A percentile compares a stretch with the other conserved stretches of the same genome.
These are phyloP conservation scores for Ottelia alismoides DNA, from an alignment of 106 monocot genomes.

Conservation along the genomic window DNA sequence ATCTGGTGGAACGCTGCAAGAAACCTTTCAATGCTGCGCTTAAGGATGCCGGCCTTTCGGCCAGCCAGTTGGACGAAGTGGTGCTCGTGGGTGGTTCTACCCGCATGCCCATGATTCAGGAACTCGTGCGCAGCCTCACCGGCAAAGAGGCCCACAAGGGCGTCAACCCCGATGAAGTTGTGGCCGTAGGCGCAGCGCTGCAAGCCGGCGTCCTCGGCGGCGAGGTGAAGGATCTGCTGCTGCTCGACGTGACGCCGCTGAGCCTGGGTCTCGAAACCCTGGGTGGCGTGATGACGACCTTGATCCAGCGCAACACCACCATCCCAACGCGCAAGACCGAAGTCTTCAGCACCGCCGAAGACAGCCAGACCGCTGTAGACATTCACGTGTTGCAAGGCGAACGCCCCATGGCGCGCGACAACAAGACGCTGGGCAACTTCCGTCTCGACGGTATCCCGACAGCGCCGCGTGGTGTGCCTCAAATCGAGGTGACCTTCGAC, in stretches of 20 bases:
- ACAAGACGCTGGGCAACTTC: neutral
- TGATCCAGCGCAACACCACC: neutral
- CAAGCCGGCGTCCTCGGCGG: neutral
- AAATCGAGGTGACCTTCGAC: too few species aligned
- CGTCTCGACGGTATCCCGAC: neutral
- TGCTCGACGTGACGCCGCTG: neutral
- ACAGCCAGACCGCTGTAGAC: neutral
- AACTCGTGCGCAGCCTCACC: slow-evolving; percentile 3
- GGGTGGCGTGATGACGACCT: slow-evolving; percentile 1
- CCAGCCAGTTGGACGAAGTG: neutral
- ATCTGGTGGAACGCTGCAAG: slow-evolving; percentile 30
- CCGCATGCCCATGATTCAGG: neutral
- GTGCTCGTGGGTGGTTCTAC: slow-evolving; percentile 6
- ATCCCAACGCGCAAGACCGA: neutral
- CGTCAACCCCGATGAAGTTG: too few species aligned
- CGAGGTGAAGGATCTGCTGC: neutral
- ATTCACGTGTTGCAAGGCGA: neutral
- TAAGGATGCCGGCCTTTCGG: neutral
- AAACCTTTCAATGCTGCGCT: neutral
- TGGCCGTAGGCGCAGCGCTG: neutral
- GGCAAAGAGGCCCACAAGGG: slow-evolving; percentile 7
- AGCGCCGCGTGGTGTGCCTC: neutral
- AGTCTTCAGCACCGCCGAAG: neutral
- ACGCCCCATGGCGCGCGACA: neutral
- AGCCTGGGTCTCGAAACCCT: neutral